These are phyloP conservation scores for Mycena amicta DNA, from an alignment of 768 basidiomycete genomes.

Conservation along the genomic window DNA sequence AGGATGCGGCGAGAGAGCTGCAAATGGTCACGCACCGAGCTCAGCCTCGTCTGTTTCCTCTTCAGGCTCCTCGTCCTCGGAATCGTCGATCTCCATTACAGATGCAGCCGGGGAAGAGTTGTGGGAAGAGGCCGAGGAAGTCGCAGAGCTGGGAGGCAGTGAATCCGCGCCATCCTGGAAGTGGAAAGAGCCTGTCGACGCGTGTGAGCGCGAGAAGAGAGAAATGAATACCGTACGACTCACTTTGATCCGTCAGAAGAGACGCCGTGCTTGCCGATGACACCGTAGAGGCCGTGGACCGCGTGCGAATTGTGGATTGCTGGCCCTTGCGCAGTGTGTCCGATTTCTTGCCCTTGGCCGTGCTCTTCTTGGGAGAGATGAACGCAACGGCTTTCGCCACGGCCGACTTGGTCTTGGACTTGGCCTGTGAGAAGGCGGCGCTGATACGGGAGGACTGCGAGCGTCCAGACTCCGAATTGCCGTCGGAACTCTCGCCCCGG, in stretches of 20 bases:
- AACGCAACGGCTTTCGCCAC: not conserved
- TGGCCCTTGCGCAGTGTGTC: not conserved
- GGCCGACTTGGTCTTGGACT: not conserved
- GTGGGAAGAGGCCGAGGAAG: not conserved
- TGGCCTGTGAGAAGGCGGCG: no score
- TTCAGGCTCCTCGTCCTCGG: not conserved
- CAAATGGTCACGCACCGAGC: not conserved
- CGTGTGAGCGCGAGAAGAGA: not conserved
- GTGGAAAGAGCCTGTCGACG: not conserved
- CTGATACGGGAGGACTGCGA: not conserved
- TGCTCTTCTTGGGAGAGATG: not conserved
- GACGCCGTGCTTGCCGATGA: not conserved
- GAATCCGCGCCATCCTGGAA: not conserved
- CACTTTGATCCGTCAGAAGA: not conserved
- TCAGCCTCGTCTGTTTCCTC: not conserved
- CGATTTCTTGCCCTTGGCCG: not conserved
- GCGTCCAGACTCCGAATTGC: no score
- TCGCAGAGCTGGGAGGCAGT: not conserved
- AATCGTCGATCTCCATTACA: not conserved
- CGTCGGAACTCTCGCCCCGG: no score
- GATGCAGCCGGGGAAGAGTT: not conserved
- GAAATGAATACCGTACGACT: not conserved
- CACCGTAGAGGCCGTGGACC: not conserved
- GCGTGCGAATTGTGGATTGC: not conserved
- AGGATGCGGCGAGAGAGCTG: no score